Base-by-base conservation (phyloP, 768 basidiomycete species). In the Pholiota conissans region DNA sequence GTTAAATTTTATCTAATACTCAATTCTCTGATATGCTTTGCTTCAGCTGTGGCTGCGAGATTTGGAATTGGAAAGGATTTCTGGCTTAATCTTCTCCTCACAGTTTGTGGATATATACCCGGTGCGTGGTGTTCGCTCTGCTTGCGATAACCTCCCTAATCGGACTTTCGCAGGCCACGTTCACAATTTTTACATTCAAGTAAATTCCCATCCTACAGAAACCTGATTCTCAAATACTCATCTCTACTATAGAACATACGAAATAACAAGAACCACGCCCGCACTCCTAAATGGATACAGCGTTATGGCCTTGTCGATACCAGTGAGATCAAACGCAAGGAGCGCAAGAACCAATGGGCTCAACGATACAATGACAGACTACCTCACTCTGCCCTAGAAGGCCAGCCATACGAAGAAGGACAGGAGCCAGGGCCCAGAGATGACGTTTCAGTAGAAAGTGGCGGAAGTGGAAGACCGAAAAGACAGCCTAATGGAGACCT, bases 271-370 rank as follows among this genome's bases (percentile, higher is more conserved):
- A 95, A 85, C 65, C 84, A 91, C 69, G 79, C 82, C 13, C 86
- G 95, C 42, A 97, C 95, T n/a, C 95, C 95, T 18, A 95, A 97
- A 73, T 98, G 95, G 95, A 89, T 89, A 0, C 79, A 91, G 72
- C 84, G 89, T 61, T 93, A 93, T 71, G 95, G 95, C 35, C 89
- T 98, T 45, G 85, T 98, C 61, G 86, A 94, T 70, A 87, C 84
- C 22, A 78, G 86, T 32, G 86, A 89, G 63, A 87, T 91, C 68
- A 80, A 84, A 63, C 89, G 94, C 67, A 87, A 89, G 55, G 82
- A 88, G 67, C 83, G 80, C 59, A 90, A 89, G 69, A 91, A 87
- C 45, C 89, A 92, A 63, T 98, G 95, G 95, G 89, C 92, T 10
- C 76, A 73, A 55, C 86, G 91, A 55, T 97, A 92, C 75, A 87